Conservation (phyloP, 129 eudicot genomes). For the Saussurea involucrata region DNA sequence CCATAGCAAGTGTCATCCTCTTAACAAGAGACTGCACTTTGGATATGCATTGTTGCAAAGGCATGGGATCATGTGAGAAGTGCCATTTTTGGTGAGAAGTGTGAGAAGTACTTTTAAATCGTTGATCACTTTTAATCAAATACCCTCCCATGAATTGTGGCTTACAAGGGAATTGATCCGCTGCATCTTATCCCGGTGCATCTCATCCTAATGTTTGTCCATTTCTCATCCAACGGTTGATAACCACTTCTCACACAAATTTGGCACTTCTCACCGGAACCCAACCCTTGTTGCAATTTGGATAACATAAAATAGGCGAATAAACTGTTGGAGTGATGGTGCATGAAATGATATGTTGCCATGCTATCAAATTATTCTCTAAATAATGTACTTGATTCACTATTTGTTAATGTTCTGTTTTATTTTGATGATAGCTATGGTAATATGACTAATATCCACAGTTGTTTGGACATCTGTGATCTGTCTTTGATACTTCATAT, state of each 20-base stretch:
- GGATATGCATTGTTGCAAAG: background rate
- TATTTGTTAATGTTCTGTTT: background rate
- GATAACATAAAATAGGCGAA: background rate
- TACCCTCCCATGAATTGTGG: too few relatives aligned
- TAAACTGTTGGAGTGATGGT: background rate
- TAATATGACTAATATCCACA: background rate
- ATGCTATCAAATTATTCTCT: background rate
- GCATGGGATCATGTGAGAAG: too few relatives aligned
- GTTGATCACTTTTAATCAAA: too few relatives aligned
- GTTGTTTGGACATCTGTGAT: constrained; percentile 14
- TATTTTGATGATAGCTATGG: background rate
- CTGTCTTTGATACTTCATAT: constrained; percentile 4
- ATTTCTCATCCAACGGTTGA: too few relatives aligned
- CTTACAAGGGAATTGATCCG: too few relatives aligned
- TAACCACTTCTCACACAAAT: too few relatives aligned
- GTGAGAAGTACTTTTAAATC: too few relatives aligned
- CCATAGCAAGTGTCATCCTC: background rate
- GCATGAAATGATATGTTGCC: background rate
- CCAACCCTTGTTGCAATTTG: background rate
- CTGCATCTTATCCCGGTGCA: too few relatives aligned
- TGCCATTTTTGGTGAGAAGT: too few relatives aligned
- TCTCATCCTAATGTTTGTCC: too few relatives aligned
- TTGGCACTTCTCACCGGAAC: too few relatives aligned
- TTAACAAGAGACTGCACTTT: background rate
- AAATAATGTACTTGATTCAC: background rate